These are phyloP conservation scores for Candida peoriensis DNA, from an alignment of 805 yeast species.

Conservation along the genomic window DNA sequence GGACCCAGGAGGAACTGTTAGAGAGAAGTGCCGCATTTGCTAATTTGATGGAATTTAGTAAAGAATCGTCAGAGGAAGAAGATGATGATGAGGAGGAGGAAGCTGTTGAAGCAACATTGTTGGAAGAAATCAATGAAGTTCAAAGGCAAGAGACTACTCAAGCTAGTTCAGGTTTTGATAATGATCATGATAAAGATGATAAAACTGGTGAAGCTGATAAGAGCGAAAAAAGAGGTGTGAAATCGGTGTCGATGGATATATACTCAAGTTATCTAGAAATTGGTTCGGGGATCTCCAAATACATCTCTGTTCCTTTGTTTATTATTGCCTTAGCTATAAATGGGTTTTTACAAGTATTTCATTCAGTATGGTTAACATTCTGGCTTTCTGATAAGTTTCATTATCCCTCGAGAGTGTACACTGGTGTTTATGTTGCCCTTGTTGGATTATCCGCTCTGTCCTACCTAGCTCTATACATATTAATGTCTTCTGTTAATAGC, in stretches of 20 bases:
- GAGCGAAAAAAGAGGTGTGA: conserved; percentile 17
- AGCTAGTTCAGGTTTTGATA: conserved; percentile 18
- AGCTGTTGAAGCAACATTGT: conserved; percentile 20
- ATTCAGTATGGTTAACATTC: conserved; percentile 72
- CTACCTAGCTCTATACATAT: conserved; percentile 47
- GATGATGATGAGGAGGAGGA: conserved; percentile 24
- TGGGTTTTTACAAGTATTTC: conserved; percentile 49
- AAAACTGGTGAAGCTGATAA: conserved; percentile 12
- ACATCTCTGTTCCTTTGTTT: conserved; percentile 25
- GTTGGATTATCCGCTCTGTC: conserved; percentile 43
- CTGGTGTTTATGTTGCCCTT: conserved; percentile 59
- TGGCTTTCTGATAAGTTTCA: conserved; percentile 60
- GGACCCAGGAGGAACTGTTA: conserved; percentile 52
- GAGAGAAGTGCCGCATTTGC: conserved; percentile 41
- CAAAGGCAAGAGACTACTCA: conserved; percentile 16
- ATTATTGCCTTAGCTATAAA: conserved; percentile 23
- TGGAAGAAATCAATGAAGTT: conserved; percentile 26
- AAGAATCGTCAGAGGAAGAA: conserved; percentile 27
- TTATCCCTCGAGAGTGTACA: conserved; percentile 45
- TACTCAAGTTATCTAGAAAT: conserved; percentile 37
- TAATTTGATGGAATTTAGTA: conserved; percentile 44
- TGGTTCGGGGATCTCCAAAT: conserved; percentile 42
- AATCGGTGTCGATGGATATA: conserved; percentile 24
- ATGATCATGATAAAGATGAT: not conserved
- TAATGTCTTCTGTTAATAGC: conserved; percentile 48